These are phyloP conservation scores for Capsicum chinense DNA, from an alignment of 257 asterid species.

Conservation along the genomic window DNA sequence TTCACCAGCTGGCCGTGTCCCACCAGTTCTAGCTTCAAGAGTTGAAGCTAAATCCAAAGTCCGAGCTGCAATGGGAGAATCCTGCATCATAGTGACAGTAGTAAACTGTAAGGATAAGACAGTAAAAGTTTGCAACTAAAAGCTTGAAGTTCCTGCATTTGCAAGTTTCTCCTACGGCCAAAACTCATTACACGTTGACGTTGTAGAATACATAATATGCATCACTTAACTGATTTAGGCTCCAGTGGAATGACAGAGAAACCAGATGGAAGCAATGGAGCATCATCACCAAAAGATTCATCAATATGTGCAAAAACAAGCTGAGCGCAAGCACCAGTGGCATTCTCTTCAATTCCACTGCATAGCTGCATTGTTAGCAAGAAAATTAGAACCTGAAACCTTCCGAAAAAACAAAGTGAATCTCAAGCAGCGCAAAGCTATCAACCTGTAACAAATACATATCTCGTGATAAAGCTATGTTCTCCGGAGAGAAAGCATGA, in stretches of 20 bases:
- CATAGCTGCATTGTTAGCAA: constrained; percentile 59
- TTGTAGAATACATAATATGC: background rate
- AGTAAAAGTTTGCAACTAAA: background rate
- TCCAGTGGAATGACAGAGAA: constrained; percentile 92
- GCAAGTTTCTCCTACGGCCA: background rate
- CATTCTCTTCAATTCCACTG: constrained; percentile 82
- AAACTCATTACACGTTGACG: background rate
- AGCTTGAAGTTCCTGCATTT: background rate
- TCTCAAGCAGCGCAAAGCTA: background rate
- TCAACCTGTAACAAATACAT: constrained; percentile 84
- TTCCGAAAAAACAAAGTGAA: background rate
- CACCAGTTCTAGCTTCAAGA: constrained; percentile 75
- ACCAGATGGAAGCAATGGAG: constrained; percentile 88
- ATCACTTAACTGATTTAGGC: constrained; percentile 74
- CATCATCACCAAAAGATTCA: constrained; percentile 92
- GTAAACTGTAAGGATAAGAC: background rate
- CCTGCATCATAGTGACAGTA: constrained; percentile 49
- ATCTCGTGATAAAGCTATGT: constrained; percentile 77
- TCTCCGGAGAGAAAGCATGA: constrained; percentile 74
- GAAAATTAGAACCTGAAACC: background rate
- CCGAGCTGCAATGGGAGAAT: constrained; percentile 56
- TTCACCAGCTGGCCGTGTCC: constrained; percentile 60
- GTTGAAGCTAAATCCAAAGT: constrained; percentile 89
- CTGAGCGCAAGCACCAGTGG: constrained; percentile 80
- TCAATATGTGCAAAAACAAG: constrained; percentile 95